Evolutionary conservation across 2,329 filamentous ascomycete species (phyloP).

Genomic region (Clathrospora elynae): DNA sequence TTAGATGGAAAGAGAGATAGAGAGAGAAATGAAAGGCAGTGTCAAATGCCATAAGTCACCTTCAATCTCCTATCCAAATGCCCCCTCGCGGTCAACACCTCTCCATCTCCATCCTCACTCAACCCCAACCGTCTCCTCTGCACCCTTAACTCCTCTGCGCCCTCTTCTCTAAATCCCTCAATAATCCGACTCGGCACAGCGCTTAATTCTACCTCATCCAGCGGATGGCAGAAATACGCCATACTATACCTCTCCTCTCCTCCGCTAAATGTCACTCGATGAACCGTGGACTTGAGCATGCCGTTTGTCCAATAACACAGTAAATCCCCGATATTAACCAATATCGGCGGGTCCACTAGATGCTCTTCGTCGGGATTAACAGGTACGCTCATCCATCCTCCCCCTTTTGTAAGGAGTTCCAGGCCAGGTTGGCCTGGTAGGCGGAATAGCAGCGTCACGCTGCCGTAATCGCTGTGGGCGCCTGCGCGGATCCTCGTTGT

Average conservation of each 20-base stretch:
- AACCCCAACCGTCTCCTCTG: conserved; percentile 51
- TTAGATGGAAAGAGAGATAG: neutral
- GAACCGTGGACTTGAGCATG: conserved; percentile 82
- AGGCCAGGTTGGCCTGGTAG: conserved; percentile 82
- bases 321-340: conserved; percentile 73
- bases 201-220: conserved; percentile 60
- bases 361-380: conserved; percentile 63
- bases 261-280: conserved; percentile 75
- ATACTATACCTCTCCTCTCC: conserved; percentile 61
- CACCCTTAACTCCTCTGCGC: conserved; percentile 40
- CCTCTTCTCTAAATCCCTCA: conserved; percentile 44
- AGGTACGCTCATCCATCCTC: conserved; percentile 53
- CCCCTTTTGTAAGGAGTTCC: conserved; percentile 73
- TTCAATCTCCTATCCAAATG: conserved; percentile 63
- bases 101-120: conserved; percentile 45
- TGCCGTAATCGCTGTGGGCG: conserved; percentile 86
- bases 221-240: conserved; percentile 67
- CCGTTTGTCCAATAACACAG: conserved; percentile 90
- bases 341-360: conserved; percentile 54
- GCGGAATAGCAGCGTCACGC: conserved; percentile 77
- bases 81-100: conserved; percentile 61
- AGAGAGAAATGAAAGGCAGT: no score
- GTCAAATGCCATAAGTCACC: conserved; percentile 60
- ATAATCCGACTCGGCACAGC: conserved; percentile 61
- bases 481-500: conserved; percentile 77